Percentiles rank a stretch among this genome's conserved stretches.
Evolutionary conservation across 306 rosid species (phyloP).

Genomic region (Nissolia schottii): DNA sequence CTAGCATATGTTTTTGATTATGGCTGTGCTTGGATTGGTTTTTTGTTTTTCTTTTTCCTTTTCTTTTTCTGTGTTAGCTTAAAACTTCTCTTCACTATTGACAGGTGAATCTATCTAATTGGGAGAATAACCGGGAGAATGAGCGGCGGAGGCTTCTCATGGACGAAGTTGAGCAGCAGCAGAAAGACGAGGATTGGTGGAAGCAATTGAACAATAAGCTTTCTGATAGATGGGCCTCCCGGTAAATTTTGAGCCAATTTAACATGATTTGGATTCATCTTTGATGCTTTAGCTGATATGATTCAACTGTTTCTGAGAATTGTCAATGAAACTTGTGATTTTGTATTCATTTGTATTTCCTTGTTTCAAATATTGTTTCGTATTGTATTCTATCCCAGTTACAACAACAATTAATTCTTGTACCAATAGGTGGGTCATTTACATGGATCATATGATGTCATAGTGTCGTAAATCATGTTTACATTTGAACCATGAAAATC

Average conservation of each 20-base stretch:
- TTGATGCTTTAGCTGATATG: neutral
- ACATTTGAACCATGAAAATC: too few species aligned
- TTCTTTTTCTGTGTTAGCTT: neutral
- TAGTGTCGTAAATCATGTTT: too few species aligned
- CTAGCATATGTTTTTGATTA: neutral
- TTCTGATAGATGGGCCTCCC: slow-evolving; percentile 49
- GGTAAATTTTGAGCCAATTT: slow-evolving; percentile 38
- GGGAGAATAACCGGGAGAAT: slow-evolving; percentile 69
- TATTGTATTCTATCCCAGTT: neutral
- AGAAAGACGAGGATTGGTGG: slow-evolving; percentile 52
- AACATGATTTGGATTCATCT: neutral
- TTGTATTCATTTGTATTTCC: neutral
- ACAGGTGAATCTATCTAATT: slow-evolving; percentile 59
- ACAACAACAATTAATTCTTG: too few species aligned
- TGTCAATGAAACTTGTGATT: neutral
- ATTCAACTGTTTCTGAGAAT: neutral
- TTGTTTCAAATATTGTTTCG: neutral
- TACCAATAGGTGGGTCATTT: too few species aligned
- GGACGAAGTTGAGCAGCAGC: slow-evolving; percentile 69
- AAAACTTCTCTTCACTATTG: neutral
- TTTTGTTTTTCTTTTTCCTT: too few species aligned
- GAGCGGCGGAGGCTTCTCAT: slow-evolving; percentile 69
- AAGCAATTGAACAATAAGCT: slow-evolving; percentile 38
- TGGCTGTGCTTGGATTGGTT: neutral
- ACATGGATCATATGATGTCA: too few species aligned